Evolutionary conservation across 2,329 filamentous ascomycete genomes (phyloP).

Genomic region (Mariannaea sp.): DNA sequence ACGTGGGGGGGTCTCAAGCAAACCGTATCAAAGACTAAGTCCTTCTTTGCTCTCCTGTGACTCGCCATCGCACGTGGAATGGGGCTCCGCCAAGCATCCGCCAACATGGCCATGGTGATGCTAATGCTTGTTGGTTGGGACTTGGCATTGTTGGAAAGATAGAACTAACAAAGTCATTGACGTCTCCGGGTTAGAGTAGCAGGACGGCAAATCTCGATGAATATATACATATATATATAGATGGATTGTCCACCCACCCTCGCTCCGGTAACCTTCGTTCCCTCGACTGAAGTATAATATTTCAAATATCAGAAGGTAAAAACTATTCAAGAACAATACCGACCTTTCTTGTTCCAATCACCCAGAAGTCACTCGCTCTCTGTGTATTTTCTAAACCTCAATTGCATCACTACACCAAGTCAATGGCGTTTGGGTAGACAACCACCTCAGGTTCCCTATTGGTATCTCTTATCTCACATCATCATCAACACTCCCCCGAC

Average conservation of each 20-base stretch:
- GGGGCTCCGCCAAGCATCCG: slow-evolving; percentile 25
- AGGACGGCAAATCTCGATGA: no score
- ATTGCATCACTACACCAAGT: slow-evolving; percentile 11
- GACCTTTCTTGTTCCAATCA: slow-evolving; percentile 3
- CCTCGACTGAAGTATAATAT: slow-evolving; percentile 2
- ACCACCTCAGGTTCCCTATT: slow-evolving; percentile 4
- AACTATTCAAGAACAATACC: slow-evolving; percentile 13
- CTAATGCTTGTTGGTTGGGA: slow-evolving; percentile 15
- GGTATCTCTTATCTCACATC: not conserved
- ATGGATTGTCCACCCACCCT: no score
- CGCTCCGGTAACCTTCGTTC: slow-evolving; percentile 19
- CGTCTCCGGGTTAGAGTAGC: no score
- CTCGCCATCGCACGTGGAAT: slow-evolving; percentile 25
- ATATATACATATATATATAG: no score
- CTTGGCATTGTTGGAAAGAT: no score
- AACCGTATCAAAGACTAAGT: slow-evolving; percentile 3
- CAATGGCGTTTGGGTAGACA: slow-evolving; percentile 28
- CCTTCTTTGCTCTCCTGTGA: slow-evolving; percentile 20
- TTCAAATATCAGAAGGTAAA: slow-evolving; percentile 8
- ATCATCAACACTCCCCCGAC: slow-evolving; percentile 3
- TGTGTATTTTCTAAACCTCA: slow-evolving; percentile 9
- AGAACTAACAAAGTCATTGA: no score
- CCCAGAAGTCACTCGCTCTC: slow-evolving; percentile 1
- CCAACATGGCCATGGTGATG: slow-evolving; percentile 25
- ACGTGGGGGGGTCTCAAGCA: slow-evolving; percentile 17